Conservation (phyloP, 73 alveolate species). For the Paramecium octaurelia region DNA sequence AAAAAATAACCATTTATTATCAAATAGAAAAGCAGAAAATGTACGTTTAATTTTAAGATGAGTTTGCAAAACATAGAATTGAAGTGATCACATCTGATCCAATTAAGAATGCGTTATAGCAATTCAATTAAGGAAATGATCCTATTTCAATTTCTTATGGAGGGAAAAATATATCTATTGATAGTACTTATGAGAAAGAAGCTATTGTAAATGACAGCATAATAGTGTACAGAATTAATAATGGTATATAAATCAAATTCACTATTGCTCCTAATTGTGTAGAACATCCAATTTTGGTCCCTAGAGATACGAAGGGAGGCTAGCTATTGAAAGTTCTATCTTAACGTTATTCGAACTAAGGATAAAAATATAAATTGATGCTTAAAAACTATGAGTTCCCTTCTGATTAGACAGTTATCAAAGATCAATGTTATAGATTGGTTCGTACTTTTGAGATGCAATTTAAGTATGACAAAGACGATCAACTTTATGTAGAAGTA, state of each 20-base stretch:
- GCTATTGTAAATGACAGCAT: neutral
- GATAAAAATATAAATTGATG: neutral
- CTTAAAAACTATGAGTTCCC: neutral
- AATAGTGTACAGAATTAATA: neutral
- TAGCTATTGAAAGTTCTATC: neutral
- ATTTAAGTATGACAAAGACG: neutral
- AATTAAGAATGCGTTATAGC: neutral
- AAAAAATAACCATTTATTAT: neutral
- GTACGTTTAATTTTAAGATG: neutral
- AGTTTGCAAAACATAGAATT: neutral
- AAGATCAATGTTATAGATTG: neutral
- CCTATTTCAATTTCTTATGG: neutral
- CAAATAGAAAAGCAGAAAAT: neutral
- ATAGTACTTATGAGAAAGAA: neutral
- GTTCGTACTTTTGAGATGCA: neutral
- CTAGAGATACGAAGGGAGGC: neutral
- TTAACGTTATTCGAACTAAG: neutral
- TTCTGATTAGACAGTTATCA: neutral
- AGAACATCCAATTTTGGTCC: neutral
- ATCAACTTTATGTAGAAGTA: neutral
- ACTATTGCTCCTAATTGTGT: neutral
- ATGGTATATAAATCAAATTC: neutral
- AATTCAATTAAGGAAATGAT: neutral
- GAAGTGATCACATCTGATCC: neutral
- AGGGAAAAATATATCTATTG: neutral